A percentile compares a stretch with the other conserved stretches of the same genome.
These are phyloP conservation scores for Beauveria sp. DNA, from an alignment of 2,329 filamentous ascomycete genomes.

Conservation along the genomic window DNA sequence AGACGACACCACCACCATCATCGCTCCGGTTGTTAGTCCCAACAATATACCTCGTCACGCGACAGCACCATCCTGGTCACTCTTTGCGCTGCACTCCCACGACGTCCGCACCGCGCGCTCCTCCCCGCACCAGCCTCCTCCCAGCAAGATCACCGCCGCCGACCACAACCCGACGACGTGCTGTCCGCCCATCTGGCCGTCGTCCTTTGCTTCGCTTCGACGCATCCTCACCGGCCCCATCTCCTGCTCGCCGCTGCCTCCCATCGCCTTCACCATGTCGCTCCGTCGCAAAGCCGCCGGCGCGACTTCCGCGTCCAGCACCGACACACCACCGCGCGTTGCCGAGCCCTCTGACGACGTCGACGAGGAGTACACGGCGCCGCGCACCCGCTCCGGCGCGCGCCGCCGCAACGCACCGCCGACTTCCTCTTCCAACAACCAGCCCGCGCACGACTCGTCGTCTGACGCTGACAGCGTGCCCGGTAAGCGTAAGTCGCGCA, in stretches of 20 bases:
- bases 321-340: background rate
- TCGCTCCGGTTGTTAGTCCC: background rate
- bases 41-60: constrained; percentile 4
- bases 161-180: background rate
- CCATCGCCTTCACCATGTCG: constrained; percentile 5
- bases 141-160: background rate
- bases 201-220: background rate
- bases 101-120: background rate
- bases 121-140: background rate
- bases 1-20: background rate
- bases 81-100: background rate
- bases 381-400: constrained; percentile 68
- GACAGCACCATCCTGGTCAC: constrained; percentile 4
- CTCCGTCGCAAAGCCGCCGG: constrained; percentile 5
- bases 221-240: constrained; percentile 4
- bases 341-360: constrained; percentile 23
- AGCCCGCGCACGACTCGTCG: constrained; percentile 41
- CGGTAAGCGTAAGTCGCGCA: constrained; percentile 55
- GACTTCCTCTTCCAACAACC: constrained; percentile 46
- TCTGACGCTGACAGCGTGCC: constrained; percentile 26
- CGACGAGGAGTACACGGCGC: constrained; percentile 59
- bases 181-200: background rate
- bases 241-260: background rate
- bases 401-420: constrained; percentile 46
- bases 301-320: background rate